Conservation (phyloP, 2,329 filamentous ascomycete genomes). For the Aspergillus glaucus region DNA sequence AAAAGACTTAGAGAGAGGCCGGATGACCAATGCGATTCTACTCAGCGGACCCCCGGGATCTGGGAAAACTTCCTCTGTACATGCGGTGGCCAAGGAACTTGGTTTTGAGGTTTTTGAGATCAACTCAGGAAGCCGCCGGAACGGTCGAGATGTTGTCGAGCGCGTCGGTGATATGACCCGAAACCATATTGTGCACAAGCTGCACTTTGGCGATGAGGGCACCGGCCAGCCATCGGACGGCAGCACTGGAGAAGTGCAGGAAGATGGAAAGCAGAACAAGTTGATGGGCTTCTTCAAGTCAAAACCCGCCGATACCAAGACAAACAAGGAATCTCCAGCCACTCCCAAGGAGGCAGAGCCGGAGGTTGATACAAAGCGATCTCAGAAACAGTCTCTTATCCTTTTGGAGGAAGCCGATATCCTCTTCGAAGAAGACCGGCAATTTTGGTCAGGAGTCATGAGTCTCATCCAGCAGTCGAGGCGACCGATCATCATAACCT, state of each 20-base stretch:
- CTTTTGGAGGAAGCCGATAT: conserved; percentile 90
- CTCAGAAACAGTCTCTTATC: conserved; percentile 89
- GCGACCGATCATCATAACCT: conserved; percentile 89
- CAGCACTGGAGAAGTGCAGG: conserved; percentile 46
- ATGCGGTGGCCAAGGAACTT: conserved; percentile 85
- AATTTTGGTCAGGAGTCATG: conserved; percentile 82
- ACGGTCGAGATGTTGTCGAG: conserved; percentile 83
- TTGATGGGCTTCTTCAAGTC: conserved; percentile 76
- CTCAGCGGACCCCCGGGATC: conserved; percentile 84
- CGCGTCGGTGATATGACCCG: conserved; percentile 94
- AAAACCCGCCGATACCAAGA: conserved; percentile 32
- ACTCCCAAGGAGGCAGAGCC: conserved; percentile 16
- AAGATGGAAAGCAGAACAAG: conserved; percentile 66
- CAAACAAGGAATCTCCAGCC: conserved; percentile 13
- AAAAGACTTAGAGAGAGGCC: conserved; percentile 43
- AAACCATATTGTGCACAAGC: conserved; percentile 75
- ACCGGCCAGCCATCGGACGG: conserved; percentile 11
- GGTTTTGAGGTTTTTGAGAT: conserved; percentile 95
- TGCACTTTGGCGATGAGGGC: conserved; percentile 22
- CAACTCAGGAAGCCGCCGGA: conserved; percentile 74
- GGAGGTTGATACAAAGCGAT: conserved; percentile 30
- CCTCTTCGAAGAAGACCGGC: conserved; percentile 89
- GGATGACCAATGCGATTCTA: conserved; percentile 66
- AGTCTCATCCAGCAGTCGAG: conserved; percentile 76
- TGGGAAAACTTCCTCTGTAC: conserved; percentile 88